These are phyloP conservation scores for Tetrapisispora iriomotensis DNA, from an alignment of 805 yeast genomes.

Conservation along the genomic window DNA sequence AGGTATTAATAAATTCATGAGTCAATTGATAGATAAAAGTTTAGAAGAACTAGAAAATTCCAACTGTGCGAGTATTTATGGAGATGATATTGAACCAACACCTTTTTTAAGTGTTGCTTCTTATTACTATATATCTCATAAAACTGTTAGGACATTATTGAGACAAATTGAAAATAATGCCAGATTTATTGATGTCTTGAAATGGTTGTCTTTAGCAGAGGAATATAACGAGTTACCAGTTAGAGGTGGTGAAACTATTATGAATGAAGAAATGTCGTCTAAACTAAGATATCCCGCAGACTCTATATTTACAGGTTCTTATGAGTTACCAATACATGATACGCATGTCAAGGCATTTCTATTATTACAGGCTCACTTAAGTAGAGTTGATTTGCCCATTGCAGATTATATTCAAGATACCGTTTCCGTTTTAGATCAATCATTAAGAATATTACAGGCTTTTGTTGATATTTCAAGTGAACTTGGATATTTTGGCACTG, in stretches of 20 bases:
- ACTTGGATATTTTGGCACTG: conserved; percentile 58
- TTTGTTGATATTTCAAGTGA: conserved; percentile 85
- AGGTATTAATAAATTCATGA: conserved; percentile 50
- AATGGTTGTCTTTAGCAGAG: conserved; percentile 42
- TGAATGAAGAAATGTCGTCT: conserved; percentile 75
- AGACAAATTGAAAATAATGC: conserved; percentile 36
- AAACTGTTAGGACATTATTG: conserved; percentile 66
- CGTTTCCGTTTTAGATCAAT: conserved; percentile 84
- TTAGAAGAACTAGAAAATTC: conserved; percentile 61
- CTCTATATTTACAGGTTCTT: conserved; percentile 50
- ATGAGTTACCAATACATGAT: conserved; percentile 68
- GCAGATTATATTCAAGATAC: conserved; percentile 95
- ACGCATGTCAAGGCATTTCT: conserved; percentile 72
- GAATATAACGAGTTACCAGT: conserved; percentile 87
- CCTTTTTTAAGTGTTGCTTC: conserved; percentile 80
- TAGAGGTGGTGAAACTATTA: conserved; percentile 82
- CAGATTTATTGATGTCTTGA: conserved; percentile 37
- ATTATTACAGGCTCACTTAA: conserved; percentile 73
- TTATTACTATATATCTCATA: conserved; percentile 86
- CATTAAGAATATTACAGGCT: conserved; percentile 88
- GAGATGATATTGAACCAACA: conserved; percentile 50
- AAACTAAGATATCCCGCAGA: conserved; percentile 54
- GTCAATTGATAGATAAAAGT: conserved; percentile 57
- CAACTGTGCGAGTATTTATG: conserved; percentile 48
- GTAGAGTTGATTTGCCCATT: conserved; percentile 76